Base-by-base conservation (phyloP, 2,329 filamentous ascomycete genomes). In the Xylaria sp. region DNA sequence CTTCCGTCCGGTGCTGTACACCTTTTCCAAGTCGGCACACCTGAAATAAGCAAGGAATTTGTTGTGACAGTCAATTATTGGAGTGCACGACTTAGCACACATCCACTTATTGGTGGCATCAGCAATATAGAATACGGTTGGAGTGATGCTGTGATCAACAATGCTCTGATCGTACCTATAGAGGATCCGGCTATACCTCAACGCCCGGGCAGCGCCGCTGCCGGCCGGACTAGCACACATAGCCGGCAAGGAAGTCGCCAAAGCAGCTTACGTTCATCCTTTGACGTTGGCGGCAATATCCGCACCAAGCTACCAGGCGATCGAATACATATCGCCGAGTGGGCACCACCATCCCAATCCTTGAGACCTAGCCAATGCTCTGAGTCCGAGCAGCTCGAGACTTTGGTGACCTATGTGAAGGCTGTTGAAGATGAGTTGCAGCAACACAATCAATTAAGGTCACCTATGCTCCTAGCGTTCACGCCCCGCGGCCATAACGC, bases 61-160 rank as follows among this genome's bases (percentile, higher is more conserved):
- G 94, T 98, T 59, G 90, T 89, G 20, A 96, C 94, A 1, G 93
- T 93, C 74, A 99, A 99, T 80, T 99, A 98, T 81, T 99, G 96
- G 96, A 96, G 93, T 75, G 95, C 96, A 2, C 88, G 96, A 58
- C 85, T 98, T 36, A 97, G 94, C 75, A 97, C 97, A 69, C 94
- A 98, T 76, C 96, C 96, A 2, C 83, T 99, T 36, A 88, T 95
- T 38, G 96, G 96, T 64, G 95, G 94, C 63, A 92, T 99, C 73
- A 97, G 93, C 80, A 99, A 97, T 78, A 92, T 98, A 72, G 96
- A 99, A 79, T 98, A 97, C 76, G 96, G 96, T 60, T 99, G 96
- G 96, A 92, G 93, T 72, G 93, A 97, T 45, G 84, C 86, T 22
- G 89, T 97, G 67, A 89, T 97, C 74, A 89, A 88, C 72, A 87